Conservation (phyloP, 2,329 filamentous ascomycete species). For the Periglandula ipomoeae region DNA sequence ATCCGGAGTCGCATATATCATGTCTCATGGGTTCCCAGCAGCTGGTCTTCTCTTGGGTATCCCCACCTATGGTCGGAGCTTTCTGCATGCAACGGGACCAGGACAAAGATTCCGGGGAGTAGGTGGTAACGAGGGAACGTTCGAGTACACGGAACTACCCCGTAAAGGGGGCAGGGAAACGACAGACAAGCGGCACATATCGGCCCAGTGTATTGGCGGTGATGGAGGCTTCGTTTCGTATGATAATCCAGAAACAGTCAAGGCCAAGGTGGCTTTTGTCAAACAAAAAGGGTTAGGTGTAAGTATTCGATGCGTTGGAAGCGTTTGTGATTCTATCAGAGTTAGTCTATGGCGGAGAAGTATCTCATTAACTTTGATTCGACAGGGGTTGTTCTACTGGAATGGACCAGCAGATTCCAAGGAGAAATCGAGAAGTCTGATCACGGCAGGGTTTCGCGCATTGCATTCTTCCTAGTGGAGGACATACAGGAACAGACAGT, state of each 20-base stretch:
- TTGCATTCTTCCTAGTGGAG: conserved; percentile 17
- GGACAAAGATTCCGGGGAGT: conserved; percentile 50
- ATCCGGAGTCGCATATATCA: conserved; percentile 55
- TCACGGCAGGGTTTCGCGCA: conserved; percentile 49
- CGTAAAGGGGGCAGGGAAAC: conserved; percentile 51
- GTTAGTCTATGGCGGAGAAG: too few relatives aligned
- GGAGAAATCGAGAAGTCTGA: conserved; percentile 46
- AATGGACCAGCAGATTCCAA: conserved; percentile 62
- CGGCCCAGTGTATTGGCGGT: conserved; percentile 62
- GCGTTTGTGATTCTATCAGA: neutral
- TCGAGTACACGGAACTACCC: conserved; percentile 67
- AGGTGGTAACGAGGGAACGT: conserved; percentile 57
- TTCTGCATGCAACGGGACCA: conserved; percentile 54
- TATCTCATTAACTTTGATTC: conserved; percentile 6
- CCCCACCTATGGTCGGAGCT: conserved; percentile 67
- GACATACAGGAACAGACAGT: neutral
- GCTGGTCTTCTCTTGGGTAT: conserved; percentile 69
- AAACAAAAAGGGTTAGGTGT: conserved; percentile 61
- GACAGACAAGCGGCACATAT: conserved; percentile 57
- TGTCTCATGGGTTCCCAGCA: conserved; percentile 55
- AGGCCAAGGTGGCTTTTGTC: conserved; percentile 65
- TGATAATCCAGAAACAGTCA: conserved; percentile 68
- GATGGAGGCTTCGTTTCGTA: conserved; percentile 74
- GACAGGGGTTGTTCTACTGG: conserved; percentile 71
- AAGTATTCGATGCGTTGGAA: conserved; percentile 18